Evolutionary conservation across 352 stramenopile genomes (phyloP).

Genomic region (Hyphochytrium catenoides): DNA sequence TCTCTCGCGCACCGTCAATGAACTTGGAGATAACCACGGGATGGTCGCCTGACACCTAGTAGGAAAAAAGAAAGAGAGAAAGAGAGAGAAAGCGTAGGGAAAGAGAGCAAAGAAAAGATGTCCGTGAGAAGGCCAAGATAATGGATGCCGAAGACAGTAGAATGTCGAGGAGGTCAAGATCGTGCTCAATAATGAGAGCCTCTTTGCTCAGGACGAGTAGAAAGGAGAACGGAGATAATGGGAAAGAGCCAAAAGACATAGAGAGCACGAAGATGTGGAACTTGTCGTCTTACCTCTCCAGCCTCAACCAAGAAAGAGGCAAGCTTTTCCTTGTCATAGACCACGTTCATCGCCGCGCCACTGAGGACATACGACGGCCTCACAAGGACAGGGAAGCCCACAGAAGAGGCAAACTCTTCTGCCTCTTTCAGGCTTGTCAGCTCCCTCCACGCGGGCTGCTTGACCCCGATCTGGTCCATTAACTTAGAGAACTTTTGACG

Average conservation of each 20-base stretch:
- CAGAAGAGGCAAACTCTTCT: constrained; percentile 71
- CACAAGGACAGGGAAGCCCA: constrained; percentile 88
- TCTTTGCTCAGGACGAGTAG: constrained; percentile 62
- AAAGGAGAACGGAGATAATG: no score
- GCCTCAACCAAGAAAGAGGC: constrained; percentile 2
- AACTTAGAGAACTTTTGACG: constrained; percentile 79
- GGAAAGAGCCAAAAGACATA: no score
- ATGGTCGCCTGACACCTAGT: constrained; percentile 80
- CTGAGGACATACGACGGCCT: constrained; percentile 91
- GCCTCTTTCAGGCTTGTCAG: constrained; percentile 65
- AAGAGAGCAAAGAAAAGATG: no score
- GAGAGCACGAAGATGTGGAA: no score
- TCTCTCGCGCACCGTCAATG: constrained; percentile 73
- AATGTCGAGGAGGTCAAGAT: no score
- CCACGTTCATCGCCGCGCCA: constrained; percentile 94
- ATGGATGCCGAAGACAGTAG: no score
- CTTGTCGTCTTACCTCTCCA: no score
- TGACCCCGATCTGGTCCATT: constrained; percentile 80
- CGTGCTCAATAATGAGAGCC: no score
- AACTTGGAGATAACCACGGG: constrained; percentile 94
- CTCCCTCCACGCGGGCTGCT: constrained; percentile 45
- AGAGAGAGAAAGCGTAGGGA: no score
- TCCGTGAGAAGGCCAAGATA: no score
- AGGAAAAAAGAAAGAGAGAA: no score
- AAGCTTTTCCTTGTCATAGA: constrained; percentile 74